These are phyloP conservation scores for Botryobasidium botryosum DNA, from an alignment of 768 basidiomycete genomes.

Conservation along the genomic window DNA sequence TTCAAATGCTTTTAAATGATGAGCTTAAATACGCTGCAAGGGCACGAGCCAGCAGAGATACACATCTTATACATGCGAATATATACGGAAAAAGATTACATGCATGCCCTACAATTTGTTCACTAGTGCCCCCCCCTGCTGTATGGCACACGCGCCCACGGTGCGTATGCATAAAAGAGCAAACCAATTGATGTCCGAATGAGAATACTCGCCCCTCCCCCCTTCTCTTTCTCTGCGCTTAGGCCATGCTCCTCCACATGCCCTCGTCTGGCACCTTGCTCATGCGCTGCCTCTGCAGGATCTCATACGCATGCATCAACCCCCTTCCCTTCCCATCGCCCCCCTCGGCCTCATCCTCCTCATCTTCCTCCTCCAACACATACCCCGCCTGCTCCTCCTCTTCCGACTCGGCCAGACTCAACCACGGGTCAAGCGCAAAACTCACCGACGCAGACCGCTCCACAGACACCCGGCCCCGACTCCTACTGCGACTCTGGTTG, in stretches of 20 bases:
- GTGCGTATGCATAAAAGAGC: too few species aligned
- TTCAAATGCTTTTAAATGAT: too few species aligned
- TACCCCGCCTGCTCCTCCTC: conserved; percentile 61
- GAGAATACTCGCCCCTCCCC: too few species aligned
- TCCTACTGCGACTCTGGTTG: conserved; percentile 4
- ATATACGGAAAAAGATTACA: too few species aligned
- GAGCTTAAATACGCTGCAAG: too few species aligned
- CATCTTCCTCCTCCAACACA: conserved; percentile 32
- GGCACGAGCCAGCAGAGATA: too few species aligned
- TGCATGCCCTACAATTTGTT: too few species aligned
- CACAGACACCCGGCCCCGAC: conserved; percentile 27
- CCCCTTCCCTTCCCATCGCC: conserved; percentile 23
- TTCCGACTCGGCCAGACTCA: conserved; percentile 24
- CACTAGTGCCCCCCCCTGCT: too few species aligned
- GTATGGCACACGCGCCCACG: too few species aligned
- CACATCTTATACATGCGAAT: too few species aligned
- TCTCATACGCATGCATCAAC: conserved; percentile 43
- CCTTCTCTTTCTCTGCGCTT: too few species aligned
- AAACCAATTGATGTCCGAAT: too few species aligned
- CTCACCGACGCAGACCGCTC: conserved; percentile 46
- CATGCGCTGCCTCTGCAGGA: conserved; percentile 51
- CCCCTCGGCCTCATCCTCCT: conserved; percentile 23
- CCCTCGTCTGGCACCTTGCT: conserved; percentile 50
- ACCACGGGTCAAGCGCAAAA: conserved; percentile 47
- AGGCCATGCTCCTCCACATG: conserved; percentile 73